A percentile compares a stretch with the other conserved stretches of the same genome.
These are phyloP conservation scores for Auricularia auricula-judae DNA, from an alignment of 768 basidiomycete species.

Conservation along the genomic window DNA sequence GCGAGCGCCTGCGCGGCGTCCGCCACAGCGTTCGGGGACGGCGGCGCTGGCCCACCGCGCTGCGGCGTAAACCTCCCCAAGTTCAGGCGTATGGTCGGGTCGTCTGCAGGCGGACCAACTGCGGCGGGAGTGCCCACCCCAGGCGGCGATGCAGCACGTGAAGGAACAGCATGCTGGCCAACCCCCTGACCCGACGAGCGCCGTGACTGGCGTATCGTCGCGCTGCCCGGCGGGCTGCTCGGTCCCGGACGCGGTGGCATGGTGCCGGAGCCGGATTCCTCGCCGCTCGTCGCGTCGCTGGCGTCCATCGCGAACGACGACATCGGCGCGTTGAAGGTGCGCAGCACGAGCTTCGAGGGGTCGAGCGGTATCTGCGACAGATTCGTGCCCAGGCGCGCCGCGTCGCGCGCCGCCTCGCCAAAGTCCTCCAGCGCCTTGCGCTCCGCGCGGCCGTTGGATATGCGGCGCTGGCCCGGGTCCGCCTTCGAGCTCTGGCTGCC, in stretches of 20 bases:
- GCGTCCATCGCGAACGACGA: background rate
- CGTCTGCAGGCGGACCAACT: background rate
- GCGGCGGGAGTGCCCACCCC: background rate
- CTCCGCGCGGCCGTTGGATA: constrained; percentile 5
- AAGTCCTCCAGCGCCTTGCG: background rate
- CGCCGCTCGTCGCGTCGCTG: background rate
- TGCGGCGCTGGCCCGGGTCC: constrained; percentile 5
- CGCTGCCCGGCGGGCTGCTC: background rate
- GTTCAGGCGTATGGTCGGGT: background rate
- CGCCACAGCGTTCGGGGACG: background rate
- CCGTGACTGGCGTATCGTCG: too few species aligned
- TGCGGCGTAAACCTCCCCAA: background rate
- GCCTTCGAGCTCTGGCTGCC: constrained; percentile 6
- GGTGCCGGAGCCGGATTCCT: background rate
- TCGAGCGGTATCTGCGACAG: background rate
- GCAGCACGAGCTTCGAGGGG: background rate
- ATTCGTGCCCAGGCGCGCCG: background rate
- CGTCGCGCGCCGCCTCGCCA: background rate
- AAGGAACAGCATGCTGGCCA: background rate
- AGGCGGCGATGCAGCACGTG: background rate
- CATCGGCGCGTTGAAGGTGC: background rate
- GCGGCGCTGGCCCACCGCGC: background rate
- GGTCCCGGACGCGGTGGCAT: background rate
- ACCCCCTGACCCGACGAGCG: background rate
- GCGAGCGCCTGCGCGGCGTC: background rate